phyloP scores from a whole-genome alignment of 192 early-diverging fungal genomes.

The Backusella parvicylindrica region DNA sequence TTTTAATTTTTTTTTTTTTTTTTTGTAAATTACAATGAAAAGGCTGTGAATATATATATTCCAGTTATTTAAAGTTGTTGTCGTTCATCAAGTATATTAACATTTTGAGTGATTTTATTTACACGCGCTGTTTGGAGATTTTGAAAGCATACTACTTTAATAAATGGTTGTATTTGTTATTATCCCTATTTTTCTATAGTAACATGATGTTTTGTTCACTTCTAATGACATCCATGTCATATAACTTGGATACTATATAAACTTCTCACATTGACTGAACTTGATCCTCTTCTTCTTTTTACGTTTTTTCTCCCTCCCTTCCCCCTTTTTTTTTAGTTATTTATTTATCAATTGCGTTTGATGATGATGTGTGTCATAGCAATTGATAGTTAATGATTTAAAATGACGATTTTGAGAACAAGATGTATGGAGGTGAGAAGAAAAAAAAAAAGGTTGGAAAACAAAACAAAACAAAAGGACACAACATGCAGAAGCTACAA shows the following conservation, averaged over 20 bases:
- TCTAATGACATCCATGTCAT: too few species aligned
- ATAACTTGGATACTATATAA: background rate
- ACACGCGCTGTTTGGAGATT: too few species aligned
- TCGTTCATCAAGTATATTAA: background rate
- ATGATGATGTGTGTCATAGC: background rate
- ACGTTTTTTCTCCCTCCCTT: background rate
- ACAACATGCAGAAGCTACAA: background rate
- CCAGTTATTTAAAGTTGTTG: background rate
- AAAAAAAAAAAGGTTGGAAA: background rate
- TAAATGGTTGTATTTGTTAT: too few species aligned
- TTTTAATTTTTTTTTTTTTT: too few species aligned
- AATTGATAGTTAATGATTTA: background rate
- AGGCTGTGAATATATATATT: background rate
- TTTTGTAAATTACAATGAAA: background rate
- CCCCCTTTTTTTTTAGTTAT: background rate
- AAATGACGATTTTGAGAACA: conserved; percentile 1
- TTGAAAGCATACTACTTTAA: too few species aligned
- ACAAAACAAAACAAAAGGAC: background rate
- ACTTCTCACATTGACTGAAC: background rate
- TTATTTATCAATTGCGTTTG: background rate
- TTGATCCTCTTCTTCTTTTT: background rate
- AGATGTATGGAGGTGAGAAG: background rate
- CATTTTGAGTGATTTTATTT: background rate
- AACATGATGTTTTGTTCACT: too few species aligned
- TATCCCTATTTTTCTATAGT: too few species aligned